These are phyloP conservation scores for Calonectria leucothoes DNA, from an alignment of 2,329 filamentous ascomycete genomes.

Conservation along the genomic window DNA sequence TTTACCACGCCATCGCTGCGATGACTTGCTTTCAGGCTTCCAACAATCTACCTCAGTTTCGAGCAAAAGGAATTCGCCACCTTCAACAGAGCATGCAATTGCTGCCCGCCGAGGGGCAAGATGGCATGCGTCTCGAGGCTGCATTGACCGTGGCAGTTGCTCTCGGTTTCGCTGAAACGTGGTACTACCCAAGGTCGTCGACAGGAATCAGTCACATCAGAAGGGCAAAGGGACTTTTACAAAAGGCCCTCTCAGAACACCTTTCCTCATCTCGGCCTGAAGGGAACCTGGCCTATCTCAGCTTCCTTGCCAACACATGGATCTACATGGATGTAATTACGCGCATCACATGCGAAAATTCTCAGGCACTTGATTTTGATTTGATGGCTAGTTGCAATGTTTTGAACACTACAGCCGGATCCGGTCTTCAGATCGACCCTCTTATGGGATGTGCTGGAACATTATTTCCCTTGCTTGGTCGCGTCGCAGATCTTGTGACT, in stretches of 20 bases:
- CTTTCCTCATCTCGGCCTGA: background rate
- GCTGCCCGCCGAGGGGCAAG: background rate
- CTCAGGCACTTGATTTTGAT: slow-evolving; percentile 12
- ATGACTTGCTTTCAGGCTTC: slow-evolving; percentile 29
- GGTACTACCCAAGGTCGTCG: slow-evolving; percentile 28
- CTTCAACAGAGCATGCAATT: slow-evolving; percentile 13
- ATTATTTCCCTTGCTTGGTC: slow-evolving; percentile 26
- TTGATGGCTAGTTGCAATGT: slow-evolving; percentile 12
- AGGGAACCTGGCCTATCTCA: background rate
- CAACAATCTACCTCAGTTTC: slow-evolving; percentile 21
- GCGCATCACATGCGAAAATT: slow-evolving; percentile 19
- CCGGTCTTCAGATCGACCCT: slow-evolving; percentile 16
- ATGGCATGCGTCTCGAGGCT: slow-evolving; percentile 18
- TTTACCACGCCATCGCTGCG: slow-evolving; percentile 29
- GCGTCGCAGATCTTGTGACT: slow-evolving; percentile 25
- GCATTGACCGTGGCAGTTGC: slow-evolving; percentile 17
- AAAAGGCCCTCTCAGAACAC: slow-evolving; percentile 10
- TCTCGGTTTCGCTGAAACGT: slow-evolving; percentile 26
- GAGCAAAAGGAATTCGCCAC: slow-evolving; percentile 15
- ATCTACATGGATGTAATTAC: slow-evolving; percentile 31
- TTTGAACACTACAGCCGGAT: background rate
- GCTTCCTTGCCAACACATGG: slow-evolving; percentile 28
- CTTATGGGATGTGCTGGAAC: slow-evolving; percentile 26
- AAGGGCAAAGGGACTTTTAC: slow-evolving; percentile 12
- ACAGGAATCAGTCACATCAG: slow-evolving; percentile 21